Evolutionary conservation across 345 rosid species (phyloP), one percentile per base, ranked within the genome.

Genomic region (Tarenaya hassleriana): DNA sequence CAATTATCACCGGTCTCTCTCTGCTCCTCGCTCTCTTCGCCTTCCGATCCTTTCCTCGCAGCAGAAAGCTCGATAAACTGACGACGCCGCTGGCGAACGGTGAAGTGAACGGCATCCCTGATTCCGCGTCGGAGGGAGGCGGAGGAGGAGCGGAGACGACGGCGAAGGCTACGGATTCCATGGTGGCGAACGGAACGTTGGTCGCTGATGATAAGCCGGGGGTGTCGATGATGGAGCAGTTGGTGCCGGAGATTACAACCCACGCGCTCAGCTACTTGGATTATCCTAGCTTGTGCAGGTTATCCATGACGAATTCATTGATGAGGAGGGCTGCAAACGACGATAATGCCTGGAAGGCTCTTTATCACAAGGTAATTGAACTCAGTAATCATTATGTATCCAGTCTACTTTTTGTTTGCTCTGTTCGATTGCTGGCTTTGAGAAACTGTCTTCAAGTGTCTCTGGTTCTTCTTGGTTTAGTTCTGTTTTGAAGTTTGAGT

Each of bases 221-320:
- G n/a, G 91, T 91, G 1, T 88, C 99, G 10, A 94, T 94, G 97
- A 94, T 86, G 97, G 97, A 94, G 77, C 97, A 94, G 75, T 70
- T 94, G 62, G 99, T 88, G 37, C 95, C 99, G 35, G 99, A 94
- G 76, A 94, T 94, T 61, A 88, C 92, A 16, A 86, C 99, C 0
- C 99, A 94, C 77, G 89, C 94, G 14, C 95, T 94, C 10, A 94
- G 99, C 69, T 94, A 88, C 58, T 72, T 94, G 84, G 99, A 94
- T 80, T 94, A 81, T 64, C 86, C 88, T 1, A 92, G 96, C 68
- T 71, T 92, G 49, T 92, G 98, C 69, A 71, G 96, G 31, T 76
- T 94, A 55, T 94, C 99, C 2, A 88, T 94, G 99, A 94, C 97
- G 35, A 94, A 88, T 72, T 88, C 99, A 6, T 69, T 80, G 76